phyloP scores from a whole-genome alignment of 495 filamentous ascomycete genomes.

The Annulohypoxylon maeteangense region DNA sequence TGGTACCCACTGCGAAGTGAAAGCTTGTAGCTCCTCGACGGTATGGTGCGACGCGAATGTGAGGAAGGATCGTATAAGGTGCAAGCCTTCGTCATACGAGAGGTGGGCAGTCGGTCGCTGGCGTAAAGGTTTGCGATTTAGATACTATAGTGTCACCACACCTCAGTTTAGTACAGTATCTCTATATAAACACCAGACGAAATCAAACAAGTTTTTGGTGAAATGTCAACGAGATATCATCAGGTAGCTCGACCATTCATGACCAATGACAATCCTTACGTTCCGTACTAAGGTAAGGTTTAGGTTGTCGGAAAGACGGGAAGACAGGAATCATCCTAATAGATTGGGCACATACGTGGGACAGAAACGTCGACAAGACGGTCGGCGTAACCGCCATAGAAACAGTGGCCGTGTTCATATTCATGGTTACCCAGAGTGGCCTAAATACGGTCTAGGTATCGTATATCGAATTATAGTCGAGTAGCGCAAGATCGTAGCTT shows the following conservation, averaged over 20 bases:
- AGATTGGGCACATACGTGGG: constrained; percentile 69
- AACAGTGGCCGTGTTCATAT: constrained; percentile 78
- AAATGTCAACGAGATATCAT: constrained; percentile 67
- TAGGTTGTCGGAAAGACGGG: not conserved
- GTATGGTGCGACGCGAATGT: constrained; percentile 83
- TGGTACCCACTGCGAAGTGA: constrained; percentile 90
- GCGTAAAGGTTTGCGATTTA: constrained; percentile 77
- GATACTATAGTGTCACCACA: constrained; percentile 66
- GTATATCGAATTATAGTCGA: constrained; percentile 1
- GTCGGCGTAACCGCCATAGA: constrained; percentile 79
- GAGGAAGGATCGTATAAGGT: constrained; percentile 86
- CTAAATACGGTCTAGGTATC: not conserved
- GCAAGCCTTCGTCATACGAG: constrained; percentile 94
- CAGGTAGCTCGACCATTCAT: constrained; percentile 40
- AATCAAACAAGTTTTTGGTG: constrained; percentile 74
- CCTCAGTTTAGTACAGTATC: constrained; percentile 29
- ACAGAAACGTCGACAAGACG: constrained; percentile 79
- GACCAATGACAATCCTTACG: not conserved
- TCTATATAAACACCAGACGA: constrained; percentile 60
- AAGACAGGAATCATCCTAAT: constrained; percentile 2
- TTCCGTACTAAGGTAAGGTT: not conserved
- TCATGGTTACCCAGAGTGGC: not conserved
- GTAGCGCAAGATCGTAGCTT: constrained; percentile 19
- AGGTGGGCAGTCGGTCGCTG: constrained; percentile 86
- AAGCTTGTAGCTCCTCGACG: constrained; percentile 90